Conservation (phyloP, 108 stramenopile genomes). For the Bacterosira constricta region DNA sequence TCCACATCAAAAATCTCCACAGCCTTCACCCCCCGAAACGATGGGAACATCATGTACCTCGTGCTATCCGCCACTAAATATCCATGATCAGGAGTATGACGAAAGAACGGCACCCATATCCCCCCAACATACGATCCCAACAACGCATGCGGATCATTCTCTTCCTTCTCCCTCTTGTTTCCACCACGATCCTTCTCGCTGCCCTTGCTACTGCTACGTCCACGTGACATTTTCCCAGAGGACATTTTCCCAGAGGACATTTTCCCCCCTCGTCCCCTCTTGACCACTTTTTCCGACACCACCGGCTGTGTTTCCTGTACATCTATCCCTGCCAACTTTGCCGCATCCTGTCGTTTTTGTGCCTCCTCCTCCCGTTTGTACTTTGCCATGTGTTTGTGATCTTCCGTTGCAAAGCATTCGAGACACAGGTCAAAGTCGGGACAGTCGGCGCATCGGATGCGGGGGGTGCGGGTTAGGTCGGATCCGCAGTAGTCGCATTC, state of each 20-base stretch:
- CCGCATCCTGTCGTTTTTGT: slow-evolving; percentile 20
- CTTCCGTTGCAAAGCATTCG: slow-evolving; percentile 80
- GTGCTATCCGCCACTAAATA: slow-evolving; percentile 86
- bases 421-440: slow-evolving; percentile 88
- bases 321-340: background rate
- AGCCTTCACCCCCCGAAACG: slow-evolving; percentile 40
- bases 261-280: slow-evolving; percentile 7
- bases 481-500: slow-evolving; percentile 91
- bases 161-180: slow-evolving; percentile 25
- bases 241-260: too few species aligned
- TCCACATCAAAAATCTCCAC: slow-evolving; percentile 4
- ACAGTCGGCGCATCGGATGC: slow-evolving; percentile 85
- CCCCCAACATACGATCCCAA: slow-evolving; percentile 37
- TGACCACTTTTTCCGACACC: too few species aligned
- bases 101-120: slow-evolving; percentile 49
- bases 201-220: background rate
- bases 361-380: slow-evolving; percentile 35
- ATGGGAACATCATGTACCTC: slow-evolving; percentile 74
- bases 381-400: slow-evolving; percentile 49
- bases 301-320: background rate
- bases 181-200: background rate
- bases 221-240: background rate
- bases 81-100: slow-evolving; percentile 68
- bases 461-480: slow-evolving; percentile 80
- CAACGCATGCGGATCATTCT: slow-evolving; percentile 42